Percentiles rank a stretch among this genome's conserved stretches.
Evolutionary conservation across 2,329 filamentous ascomycete species (phyloP).

Genomic region (Monosporascus ibericus): DNA sequence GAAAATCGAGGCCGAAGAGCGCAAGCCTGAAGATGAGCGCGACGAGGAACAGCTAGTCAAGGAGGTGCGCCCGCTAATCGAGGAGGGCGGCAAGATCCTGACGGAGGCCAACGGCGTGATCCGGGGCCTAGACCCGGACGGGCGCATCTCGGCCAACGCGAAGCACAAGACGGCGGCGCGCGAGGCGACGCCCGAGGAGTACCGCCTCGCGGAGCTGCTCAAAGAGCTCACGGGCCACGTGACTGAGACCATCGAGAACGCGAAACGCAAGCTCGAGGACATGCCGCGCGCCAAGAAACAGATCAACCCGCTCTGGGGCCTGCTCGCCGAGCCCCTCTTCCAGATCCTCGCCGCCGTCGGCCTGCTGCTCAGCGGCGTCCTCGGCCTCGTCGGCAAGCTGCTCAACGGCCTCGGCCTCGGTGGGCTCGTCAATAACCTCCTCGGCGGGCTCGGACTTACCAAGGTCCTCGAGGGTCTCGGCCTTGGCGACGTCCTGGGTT

Average conservation of each 20-base stretch:
- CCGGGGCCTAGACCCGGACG: conserved; percentile 83
- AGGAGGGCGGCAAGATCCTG: conserved; percentile 76
- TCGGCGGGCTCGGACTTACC: conserved; percentile 71
- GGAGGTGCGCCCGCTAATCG: conserved; percentile 80
- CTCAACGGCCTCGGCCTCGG: conserved; percentile 78
- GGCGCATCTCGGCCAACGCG: conserved; percentile 75
- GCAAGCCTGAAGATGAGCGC: conserved; percentile 76
- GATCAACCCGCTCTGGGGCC: conserved; percentile 81
- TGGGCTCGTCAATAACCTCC: conserved; percentile 69
- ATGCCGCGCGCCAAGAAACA: conserved; percentile 96
- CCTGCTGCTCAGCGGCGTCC: conserved; percentile 72
- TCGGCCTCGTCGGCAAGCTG: conserved; percentile 76
- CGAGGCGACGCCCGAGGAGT: conserved; percentile 78
- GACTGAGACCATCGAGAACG: conserved; percentile 76
- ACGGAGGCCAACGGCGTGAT: conserved; percentile 83
- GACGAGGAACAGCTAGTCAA: conserved; percentile 86
- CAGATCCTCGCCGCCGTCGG: conserved; percentile 91
- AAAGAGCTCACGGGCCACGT: conserved; percentile 82
- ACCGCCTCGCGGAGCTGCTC: conserved; percentile 74
- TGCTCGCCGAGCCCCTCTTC: conserved; percentile 79
- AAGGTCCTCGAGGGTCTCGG: conserved; percentile 72
- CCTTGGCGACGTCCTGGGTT: conserved; percentile 41
- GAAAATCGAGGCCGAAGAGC: conserved; percentile 75
- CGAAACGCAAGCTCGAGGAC: conserved; percentile 80
- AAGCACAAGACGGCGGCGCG: conserved; percentile 72